These are phyloP conservation scores for Tricholoma sp. DNA, from an alignment of 768 basidiomycete species.

Conservation along the genomic window DNA sequence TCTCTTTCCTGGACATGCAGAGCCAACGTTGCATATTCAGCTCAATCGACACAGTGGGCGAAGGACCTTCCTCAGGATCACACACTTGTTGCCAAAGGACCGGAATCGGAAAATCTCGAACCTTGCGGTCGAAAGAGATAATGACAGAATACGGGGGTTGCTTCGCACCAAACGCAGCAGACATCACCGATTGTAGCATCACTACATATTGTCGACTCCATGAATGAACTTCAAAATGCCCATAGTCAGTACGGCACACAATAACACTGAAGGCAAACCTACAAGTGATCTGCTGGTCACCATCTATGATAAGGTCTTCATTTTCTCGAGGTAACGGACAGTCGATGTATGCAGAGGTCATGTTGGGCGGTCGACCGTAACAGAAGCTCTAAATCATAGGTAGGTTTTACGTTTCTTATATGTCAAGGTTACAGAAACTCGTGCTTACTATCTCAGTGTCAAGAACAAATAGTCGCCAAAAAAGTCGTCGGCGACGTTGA, in stretches of 20 bases:
- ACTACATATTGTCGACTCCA: slow-evolving; percentile 55
- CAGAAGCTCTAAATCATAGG: slow-evolving; percentile 45
- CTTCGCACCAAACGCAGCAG: slow-evolving; percentile 47
- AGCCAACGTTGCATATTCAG: slow-evolving; percentile 38
- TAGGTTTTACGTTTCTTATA: neutral
- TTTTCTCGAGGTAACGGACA: slow-evolving; percentile 47
- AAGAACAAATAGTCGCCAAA: slow-evolving; percentile 64
- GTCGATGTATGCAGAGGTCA: slow-evolving; percentile 50
- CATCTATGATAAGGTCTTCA: slow-evolving; percentile 25
- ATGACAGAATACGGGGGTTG: slow-evolving; percentile 47
- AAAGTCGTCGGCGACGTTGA: slow-evolving; percentile 48
- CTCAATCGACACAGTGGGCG: slow-evolving; percentile 12
- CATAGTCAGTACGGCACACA: neutral
- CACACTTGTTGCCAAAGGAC: slow-evolving; percentile 35
- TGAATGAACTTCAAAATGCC: slow-evolving; percentile 38
- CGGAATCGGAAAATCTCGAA: slow-evolving; percentile 58
- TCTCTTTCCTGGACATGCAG: slow-evolving; percentile 44
- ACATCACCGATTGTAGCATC: slow-evolving; percentile 47
- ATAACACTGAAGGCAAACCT: slow-evolving; percentile 10
- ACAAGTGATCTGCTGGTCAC: slow-evolving; percentile 39
- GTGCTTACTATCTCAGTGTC: slow-evolving; percentile 56
- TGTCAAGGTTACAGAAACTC: neutral
- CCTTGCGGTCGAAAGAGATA: slow-evolving; percentile 52
- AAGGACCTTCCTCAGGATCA: slow-evolving; percentile 10
- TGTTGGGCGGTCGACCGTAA: slow-evolving; percentile 54